Percentiles rank a stretch among this genome's conserved stretches.
Conservation (phyloP, 306 rosid species). For the Sindora glabra region DNA sequence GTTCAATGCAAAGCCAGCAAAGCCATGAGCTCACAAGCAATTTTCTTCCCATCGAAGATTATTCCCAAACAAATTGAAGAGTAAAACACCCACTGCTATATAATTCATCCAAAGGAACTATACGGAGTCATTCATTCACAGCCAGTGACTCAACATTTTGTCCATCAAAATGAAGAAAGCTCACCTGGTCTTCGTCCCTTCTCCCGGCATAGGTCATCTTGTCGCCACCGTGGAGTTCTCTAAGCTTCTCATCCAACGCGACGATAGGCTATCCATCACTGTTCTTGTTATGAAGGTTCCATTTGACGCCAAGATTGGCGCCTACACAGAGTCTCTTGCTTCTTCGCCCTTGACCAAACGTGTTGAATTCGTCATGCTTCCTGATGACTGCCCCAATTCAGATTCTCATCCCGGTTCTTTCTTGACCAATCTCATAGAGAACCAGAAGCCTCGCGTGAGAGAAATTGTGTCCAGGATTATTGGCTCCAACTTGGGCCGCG, state of each 20-base stretch:
- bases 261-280: slow-evolving; percentile 13
- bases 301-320: background rate
- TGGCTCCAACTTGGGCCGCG: no score
- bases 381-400: background rate
- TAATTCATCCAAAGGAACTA: no score
- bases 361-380: background rate
- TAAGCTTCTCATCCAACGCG: slow-evolving; percentile 17
- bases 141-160: no score
- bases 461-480: no score
- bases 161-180: no score
- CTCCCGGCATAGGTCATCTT: slow-evolving; percentile 26
- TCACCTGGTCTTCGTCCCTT: slow-evolving; percentile 17
- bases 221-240: slow-evolving; percentile 30
- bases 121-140: no score
- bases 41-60: no score
- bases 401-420: background rate
- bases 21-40: no score
- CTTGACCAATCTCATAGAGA: background rate
- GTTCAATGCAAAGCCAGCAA: no score
- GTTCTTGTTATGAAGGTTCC: slow-evolving; percentile 14
- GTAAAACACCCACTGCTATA: no score
- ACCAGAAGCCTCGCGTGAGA: background rate
- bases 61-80: no score
- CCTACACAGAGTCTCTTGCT: slow-evolving; percentile 11
- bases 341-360: slow-evolving; percentile 20